A percentile compares a stretch with the other conserved stretches of the same genome.
Evolutionary conservation across 2,329 filamentous ascomycete species (phyloP).

Genomic region (Neodidymelliopsis sp.): DNA sequence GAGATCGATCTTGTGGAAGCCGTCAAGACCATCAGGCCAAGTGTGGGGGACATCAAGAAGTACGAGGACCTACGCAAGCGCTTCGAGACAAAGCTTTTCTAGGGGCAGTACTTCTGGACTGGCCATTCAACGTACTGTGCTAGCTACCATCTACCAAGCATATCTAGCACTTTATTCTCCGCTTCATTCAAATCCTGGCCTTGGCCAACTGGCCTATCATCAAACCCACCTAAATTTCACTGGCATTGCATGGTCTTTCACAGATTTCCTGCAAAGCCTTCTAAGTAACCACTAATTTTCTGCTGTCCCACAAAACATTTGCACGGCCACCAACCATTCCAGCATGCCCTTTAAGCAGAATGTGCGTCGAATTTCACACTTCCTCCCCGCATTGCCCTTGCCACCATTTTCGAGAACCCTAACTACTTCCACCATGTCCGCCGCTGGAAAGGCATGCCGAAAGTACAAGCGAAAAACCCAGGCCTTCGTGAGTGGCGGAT

Average conservation of each 20-base stretch:
- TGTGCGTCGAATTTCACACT: neutral
- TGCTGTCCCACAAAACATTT: too few relatives aligned
- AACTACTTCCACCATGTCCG: neutral
- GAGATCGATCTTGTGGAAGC: constrained; percentile 57
- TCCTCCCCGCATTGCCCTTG: neutral
- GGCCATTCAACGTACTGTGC: too few relatives aligned
- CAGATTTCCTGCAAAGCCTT: too few relatives aligned
- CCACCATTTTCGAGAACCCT: neutral
- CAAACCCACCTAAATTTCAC: neutral
- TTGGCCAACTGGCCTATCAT: neutral
- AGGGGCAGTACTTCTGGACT: too few relatives aligned
- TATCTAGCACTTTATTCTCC: too few relatives aligned
- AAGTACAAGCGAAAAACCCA: neutral
- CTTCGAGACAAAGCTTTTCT: constrained; percentile 47
- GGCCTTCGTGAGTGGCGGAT: neutral
- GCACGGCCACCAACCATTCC: too few relatives aligned
- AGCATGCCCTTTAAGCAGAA: neutral
- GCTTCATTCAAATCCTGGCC: too few relatives aligned
- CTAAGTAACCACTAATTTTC: too few relatives aligned
- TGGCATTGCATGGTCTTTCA: too few relatives aligned
- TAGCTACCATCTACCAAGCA: too few relatives aligned
- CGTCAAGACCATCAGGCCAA: constrained; percentile 53
- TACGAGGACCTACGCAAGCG: constrained; percentile 63
- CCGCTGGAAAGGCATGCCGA: neutral
- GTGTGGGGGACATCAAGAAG: constrained; percentile 64